Base-by-base conservation (phyloP, 441 rosid species). In the Manihot esculenta region DNA sequence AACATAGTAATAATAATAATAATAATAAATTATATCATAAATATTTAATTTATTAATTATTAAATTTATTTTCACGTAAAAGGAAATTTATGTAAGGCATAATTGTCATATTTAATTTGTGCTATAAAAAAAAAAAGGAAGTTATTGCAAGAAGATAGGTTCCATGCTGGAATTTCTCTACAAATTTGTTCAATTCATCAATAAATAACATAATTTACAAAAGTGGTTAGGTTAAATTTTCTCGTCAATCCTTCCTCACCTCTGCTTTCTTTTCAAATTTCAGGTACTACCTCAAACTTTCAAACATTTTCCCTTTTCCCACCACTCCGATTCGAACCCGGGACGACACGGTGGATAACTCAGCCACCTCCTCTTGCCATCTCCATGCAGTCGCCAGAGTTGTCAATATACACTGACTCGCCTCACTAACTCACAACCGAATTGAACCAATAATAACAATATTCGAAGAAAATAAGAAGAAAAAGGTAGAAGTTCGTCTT, bases 271-370 rank as follows among this genome's bases (percentile, higher is more conserved):
- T 26, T 65, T 56, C 51, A 30, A 4, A 30, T 30, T 30, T 30
- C 4, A 30, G 35, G 35, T 4, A 4, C 4, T n/a, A n/a, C n/a
- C n/a, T n/a, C n/a, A n/a, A n/a, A 17, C n/a, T 60, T 18, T 73
- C 42, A 66, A 57, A 44, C 30, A 21, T 11, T 15, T 20, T 24
- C 1, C 53, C 13, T 12, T 12, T 10, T 7, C 9, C 58, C 18
- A 63, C 57, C 55, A 68, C 80, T 77, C 81, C 77, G 72, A 77
- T 60, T 80, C 26, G 78, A 84, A 88, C 89, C 77, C 84, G 85
- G 97, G 94, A 91, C 84, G 93, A 87, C 93, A 84, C 81, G 89
- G 87, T 62, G 80, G 80, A 58, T 75, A 71, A 83, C 85, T 79
- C 81, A 78, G 73, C 81, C 83, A 71, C 81, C 82, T 71, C 77